These are phyloP conservation scores for Solanum microdontum DNA, from an alignment of 257 asterid genomes.

Conservation along the genomic window DNA sequence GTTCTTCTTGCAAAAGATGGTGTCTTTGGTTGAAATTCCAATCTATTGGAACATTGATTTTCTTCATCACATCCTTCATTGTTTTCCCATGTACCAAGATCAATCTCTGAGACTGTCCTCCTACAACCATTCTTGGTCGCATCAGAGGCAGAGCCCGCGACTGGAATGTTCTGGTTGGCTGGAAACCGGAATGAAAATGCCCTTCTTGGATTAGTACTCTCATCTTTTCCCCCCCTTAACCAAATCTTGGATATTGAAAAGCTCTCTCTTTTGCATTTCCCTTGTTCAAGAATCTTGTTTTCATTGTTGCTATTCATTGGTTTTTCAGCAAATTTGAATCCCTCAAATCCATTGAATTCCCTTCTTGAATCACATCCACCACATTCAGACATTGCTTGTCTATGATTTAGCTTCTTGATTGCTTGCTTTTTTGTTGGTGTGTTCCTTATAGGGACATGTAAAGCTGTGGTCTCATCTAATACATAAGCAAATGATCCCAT, in stretches of 20 bases:
- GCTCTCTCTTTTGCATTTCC: constrained; percentile 47
- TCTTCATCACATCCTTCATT: constrained; percentile 44
- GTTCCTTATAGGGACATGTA: constrained; percentile 66
- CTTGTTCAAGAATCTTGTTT: constrained; percentile 6
- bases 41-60: constrained; percentile 38
- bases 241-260: constrained; percentile 70
- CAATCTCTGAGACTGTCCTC: constrained; percentile 46
- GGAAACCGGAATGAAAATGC: constrained; percentile 72
- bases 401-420: constrained; percentile 41
- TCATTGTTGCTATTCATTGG: constrained; percentile 4
- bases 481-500: constrained; percentile 96
- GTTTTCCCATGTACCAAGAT: constrained; percentile 36
- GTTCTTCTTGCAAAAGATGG: constrained; percentile 74
- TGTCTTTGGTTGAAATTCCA: constrained; percentile 46
- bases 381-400: constrained; percentile 74
- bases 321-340: constrained; percentile 12
- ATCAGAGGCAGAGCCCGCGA: not conserved
- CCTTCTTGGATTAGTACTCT: constrained; percentile 26
- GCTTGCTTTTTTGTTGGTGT: constrained; percentile 46
- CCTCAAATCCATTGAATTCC: constrained; percentile 57
- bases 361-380: constrained; percentile 72
- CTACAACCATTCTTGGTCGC: constrained; percentile 17
- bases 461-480: constrained; percentile 55
- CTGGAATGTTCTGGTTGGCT: not conserved
- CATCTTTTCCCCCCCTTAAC: constrained; percentile 47